A percentile compares a stretch with the other conserved stretches of the same genome.
phyloP scores from a whole-genome alignment of 1,284 basidiomycete species.

The Athelia sp. region DNA sequence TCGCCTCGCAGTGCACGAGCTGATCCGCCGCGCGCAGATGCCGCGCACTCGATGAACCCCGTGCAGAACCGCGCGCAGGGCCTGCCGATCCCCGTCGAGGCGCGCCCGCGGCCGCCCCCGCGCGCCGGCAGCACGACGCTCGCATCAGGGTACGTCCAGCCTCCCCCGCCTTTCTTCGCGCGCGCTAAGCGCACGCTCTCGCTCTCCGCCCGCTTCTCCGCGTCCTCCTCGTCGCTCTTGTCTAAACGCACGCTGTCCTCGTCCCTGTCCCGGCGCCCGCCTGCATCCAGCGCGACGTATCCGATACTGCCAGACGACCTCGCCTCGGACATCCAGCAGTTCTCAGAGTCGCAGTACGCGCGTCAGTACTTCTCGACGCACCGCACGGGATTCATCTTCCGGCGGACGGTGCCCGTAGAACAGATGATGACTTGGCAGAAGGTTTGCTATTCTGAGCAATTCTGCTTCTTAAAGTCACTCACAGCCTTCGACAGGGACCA shows the following conservation, averaged over 20 bases:
- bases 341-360: conserved; percentile 80
- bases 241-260: not conserved
- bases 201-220: not conserved
- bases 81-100: conserved; percentile 65
- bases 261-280: not conserved
- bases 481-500: conserved; percentile 36
- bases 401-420: conserved; percentile 71
- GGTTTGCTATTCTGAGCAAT: no score
- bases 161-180: not conserved
- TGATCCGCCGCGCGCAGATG: conserved; percentile 36
- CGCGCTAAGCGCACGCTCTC: not conserved
- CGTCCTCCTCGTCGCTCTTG: no score
- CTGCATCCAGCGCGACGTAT: conserved; percentile 45
- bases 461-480: no score
- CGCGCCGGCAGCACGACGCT: conserved; percentile 30
- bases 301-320: conserved; percentile 74
- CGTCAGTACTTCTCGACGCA: conserved; percentile 86
- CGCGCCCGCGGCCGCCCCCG: conserved; percentile 18
- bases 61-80: conserved; percentile 56
- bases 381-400: conserved; percentile 78
- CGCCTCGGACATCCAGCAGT: conserved; percentile 77
- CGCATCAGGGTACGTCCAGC: conserved; percentile 54
- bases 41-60: conserved; percentile 69
- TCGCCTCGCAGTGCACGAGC: conserved; percentile 1
- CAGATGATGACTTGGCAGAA: conserved; percentile 91